These are phyloP conservation scores for Termitomyces sp. DNA, from an alignment of 768 basidiomycete genomes.

Conservation along the genomic window DNA sequence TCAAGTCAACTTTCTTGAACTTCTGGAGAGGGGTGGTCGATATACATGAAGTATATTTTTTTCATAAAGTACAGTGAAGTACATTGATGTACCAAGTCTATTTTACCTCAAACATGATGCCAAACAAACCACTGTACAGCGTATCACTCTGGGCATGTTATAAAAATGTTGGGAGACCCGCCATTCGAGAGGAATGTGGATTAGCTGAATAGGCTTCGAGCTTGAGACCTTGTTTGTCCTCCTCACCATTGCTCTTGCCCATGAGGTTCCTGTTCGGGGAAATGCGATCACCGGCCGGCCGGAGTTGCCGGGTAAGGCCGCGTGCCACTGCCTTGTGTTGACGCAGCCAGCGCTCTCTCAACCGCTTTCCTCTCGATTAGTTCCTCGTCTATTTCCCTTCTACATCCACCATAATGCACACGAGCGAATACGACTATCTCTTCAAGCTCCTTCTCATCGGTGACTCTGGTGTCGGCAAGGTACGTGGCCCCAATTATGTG, in stretches of 20 bases:
- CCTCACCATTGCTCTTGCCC: no score
- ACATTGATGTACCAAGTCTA: no score
- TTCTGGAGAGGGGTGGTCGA: neutral
- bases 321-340: slow-evolving; percentile 23
- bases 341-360: slow-evolving; percentile 26
- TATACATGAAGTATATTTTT: neutral
- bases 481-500: slow-evolving; percentile 24
- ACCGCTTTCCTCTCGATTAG: slow-evolving; percentile 21
- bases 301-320: slow-evolving; percentile 13
- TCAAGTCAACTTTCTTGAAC: neutral
- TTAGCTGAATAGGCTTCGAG: neutral
- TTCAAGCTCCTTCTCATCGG: slow-evolving; percentile 95
- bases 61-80: no score
- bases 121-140: neutral
- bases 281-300: slow-evolving; percentile 11
- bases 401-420: slow-evolving; percentile 51
- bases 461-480: slow-evolving; percentile 95
- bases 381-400: slow-evolving; percentile 19
- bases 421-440: slow-evolving; percentile 93
- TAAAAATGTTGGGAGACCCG: neutral
- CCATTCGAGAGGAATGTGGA: no score
- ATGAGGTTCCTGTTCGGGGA: neutral
- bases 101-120: neutral
- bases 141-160: neutral
- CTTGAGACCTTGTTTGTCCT: neutral